Conservation (phyloP, 1,139 yeast species). For the Protomyces inouyei region DNA sequence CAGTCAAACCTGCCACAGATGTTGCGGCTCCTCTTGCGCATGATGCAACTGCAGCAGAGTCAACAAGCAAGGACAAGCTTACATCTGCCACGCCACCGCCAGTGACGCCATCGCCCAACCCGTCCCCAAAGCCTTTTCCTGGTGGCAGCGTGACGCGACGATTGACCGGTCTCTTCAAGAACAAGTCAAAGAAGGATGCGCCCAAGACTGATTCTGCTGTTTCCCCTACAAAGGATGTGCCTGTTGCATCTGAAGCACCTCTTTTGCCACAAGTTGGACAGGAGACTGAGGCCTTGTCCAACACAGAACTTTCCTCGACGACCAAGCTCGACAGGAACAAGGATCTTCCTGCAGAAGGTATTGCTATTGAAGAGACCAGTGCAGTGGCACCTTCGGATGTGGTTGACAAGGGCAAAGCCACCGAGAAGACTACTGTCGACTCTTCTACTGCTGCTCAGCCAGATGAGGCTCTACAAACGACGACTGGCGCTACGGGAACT, state of each 20-base stretch:
- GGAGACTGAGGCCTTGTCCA: background rate
- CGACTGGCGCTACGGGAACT: no score
- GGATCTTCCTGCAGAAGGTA: no score
- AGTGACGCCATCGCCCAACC: background rate
- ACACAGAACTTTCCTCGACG: background rate
- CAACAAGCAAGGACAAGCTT: background rate
- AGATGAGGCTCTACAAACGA: no score
- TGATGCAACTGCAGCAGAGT: background rate
- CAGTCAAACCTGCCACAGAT: background rate
- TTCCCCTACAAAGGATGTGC: no score
- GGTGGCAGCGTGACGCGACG: background rate
- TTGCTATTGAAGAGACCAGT: background rate
- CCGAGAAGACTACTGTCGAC: no score
- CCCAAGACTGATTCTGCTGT: background rate
- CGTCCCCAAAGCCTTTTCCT: background rate
- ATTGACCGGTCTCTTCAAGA: background rate
- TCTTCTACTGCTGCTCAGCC: no score
- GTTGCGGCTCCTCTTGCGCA: background rate
- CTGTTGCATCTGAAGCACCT: background rate
- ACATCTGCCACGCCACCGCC: background rate
- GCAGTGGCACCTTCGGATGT: background rate
- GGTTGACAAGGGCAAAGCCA: background rate
- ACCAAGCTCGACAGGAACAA: background rate
- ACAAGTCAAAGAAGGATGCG: background rate
- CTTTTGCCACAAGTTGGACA: background rate